Conservation (phyloP, 352 stramenopile species). For the Globisporangium takayamanum region DNA sequence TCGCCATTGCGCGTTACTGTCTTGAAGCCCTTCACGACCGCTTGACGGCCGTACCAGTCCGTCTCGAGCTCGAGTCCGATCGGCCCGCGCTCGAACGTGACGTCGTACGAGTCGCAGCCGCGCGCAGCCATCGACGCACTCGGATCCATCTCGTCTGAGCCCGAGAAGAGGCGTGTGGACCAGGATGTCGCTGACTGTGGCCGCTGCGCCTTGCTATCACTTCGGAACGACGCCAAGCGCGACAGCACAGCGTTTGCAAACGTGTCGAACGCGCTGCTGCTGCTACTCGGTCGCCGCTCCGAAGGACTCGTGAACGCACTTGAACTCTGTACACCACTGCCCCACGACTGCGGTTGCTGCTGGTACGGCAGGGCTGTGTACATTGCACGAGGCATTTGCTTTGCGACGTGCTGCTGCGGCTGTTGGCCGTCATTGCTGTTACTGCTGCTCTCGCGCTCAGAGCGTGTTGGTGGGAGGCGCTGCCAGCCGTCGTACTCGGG, state of each 20-base stretch:
- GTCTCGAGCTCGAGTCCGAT: slow-evolving; percentile 67
- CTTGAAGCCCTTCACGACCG: slow-evolving; percentile 65
- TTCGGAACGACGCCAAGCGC: slow-evolving; percentile 1
- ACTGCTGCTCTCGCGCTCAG: too few species aligned
- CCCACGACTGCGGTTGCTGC: too few species aligned
- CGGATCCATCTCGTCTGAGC: slow-evolving; percentile 8
- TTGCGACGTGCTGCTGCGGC: too few species aligned
- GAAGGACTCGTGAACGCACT: neutral
- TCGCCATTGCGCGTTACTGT: slow-evolving; percentile 7
- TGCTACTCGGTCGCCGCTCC: neutral
- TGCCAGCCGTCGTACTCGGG: too few species aligned
- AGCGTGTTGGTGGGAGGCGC: too few species aligned
- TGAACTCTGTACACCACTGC: too few species aligned
- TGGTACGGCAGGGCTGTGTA: too few species aligned
- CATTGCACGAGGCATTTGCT: too few species aligned
- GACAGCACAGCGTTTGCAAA: slow-evolving; percentile 6
- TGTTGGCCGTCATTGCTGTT: too few species aligned
- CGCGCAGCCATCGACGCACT: slow-evolving; percentile 10
- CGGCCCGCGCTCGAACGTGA: slow-evolving; percentile 54
- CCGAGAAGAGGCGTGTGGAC: slow-evolving; percentile 7
- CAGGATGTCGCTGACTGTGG: slow-evolving; percentile 1
- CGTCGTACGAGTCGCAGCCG: slow-evolving; percentile 66
- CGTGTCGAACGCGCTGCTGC: slow-evolving; percentile 4
- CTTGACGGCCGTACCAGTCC: slow-evolving; percentile 67
- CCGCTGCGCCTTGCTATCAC: neutral